phyloP scores from a whole-genome alignment of 805 yeast species.

The Metschnikowia amazonensis region DNA sequence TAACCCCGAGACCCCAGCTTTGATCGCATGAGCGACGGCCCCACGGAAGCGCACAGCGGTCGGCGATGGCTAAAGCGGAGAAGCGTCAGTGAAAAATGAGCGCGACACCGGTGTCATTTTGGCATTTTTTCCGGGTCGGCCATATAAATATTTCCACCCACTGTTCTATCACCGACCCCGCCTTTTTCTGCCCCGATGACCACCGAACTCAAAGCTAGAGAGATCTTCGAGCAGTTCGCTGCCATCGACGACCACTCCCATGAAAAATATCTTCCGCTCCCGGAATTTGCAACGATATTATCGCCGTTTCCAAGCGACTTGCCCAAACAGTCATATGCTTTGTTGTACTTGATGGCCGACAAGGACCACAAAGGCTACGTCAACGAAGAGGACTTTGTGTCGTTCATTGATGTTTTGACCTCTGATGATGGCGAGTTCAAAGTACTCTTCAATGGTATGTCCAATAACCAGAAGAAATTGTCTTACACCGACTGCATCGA shows the following conservation, averaged over 20 bases:
- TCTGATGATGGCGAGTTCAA: slow-evolving; percentile 41
- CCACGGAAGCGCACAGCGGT: slow-evolving; percentile 6
- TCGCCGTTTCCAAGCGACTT: slow-evolving; percentile 42
- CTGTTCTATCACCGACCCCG: neutral
- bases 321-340: slow-evolving; percentile 36
- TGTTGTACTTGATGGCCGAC: slow-evolving; percentile 81
- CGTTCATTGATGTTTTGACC: slow-evolving; percentile 55
- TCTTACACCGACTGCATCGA: slow-evolving; percentile 35
- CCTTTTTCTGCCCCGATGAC: slow-evolving; percentile 12
- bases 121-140: slow-evolving; percentile 5
- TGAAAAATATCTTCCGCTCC: slow-evolving; percentile 29
- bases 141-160: slow-evolving; percentile 3
- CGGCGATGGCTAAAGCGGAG: slow-evolving; percentile 4
- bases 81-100: slow-evolving; percentile 5
- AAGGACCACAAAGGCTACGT: slow-evolving; percentile 64
- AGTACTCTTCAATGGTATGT: slow-evolving; percentile 50
- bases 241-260: slow-evolving; percentile 19
- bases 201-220: slow-evolving; percentile 22
- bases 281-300: slow-evolving; percentile 35
- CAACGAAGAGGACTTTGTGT: slow-evolving; percentile 66
- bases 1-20: slow-evolving; percentile 5
- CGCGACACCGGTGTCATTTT: slow-evolving; percentile 5
- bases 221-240: slow-evolving; percentile 40
- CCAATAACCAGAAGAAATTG: slow-evolving; percentile 20
- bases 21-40: slow-evolving; percentile 6